Percentiles rank a stretch among this genome's conserved stretches.
Conservation (phyloP, 2,329 filamentous ascomycete genomes). For the Paraphaeosphaeria minitans region DNA sequence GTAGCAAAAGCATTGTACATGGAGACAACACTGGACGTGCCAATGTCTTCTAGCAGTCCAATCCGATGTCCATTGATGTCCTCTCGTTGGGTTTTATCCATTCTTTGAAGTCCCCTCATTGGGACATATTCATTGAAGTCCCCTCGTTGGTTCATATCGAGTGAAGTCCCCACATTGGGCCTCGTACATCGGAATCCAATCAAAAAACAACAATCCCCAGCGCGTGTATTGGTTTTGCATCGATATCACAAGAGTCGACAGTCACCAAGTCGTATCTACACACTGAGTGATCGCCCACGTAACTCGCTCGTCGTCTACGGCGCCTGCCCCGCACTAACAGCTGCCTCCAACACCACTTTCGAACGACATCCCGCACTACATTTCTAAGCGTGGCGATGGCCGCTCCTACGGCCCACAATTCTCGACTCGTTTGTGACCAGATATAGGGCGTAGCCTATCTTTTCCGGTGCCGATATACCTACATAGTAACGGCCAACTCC, state of each 20-base stretch:
- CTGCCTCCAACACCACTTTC: not conserved
- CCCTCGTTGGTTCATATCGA: no score
- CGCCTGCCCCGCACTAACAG: conserved; percentile 10
- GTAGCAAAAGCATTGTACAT: not conserved
- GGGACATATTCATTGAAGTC: no score
- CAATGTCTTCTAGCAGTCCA: no score
- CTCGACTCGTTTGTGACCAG: not conserved
- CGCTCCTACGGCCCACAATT: not conserved
- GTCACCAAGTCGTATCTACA: not conserved
- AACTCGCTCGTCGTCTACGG: not conserved
- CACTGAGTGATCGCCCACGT: not conserved
- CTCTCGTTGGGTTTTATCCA: no score
- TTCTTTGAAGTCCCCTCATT: no score
- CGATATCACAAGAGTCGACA: not conserved
- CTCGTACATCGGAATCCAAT: no score
- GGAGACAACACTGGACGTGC: no score
- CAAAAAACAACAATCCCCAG: not conserved
- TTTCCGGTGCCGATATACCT: not conserved
- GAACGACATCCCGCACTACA: not conserved
- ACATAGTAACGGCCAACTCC: not conserved
- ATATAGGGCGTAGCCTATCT: not conserved
- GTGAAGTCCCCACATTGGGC: no score
- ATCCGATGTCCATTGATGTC: no score
- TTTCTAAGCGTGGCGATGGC: not conserved
- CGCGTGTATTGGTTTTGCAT: not conserved